Percentiles rank a stretch among this genome's conserved stretches.
These are phyloP conservation scores for Metschnikowia arizonensis DNA, from an alignment of 805 yeast genomes.

Conservation along the genomic window DNA sequence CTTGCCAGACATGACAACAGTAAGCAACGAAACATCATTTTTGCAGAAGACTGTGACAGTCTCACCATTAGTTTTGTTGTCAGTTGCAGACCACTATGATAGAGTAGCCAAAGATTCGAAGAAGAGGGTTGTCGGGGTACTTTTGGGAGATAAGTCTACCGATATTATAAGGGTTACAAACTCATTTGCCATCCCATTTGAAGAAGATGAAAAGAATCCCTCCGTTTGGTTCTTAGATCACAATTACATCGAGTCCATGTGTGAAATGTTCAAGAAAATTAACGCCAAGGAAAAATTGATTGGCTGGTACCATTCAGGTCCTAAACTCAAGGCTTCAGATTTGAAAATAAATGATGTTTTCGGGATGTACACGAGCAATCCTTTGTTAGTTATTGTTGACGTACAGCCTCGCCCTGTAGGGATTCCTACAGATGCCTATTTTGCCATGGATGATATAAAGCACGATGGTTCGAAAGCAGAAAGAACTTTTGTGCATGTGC, in stretches of 20 bases:
- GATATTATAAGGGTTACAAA: slow-evolving; percentile 72
- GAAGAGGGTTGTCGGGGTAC: slow-evolving; percentile 90
- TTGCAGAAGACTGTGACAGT: slow-evolving; percentile 68
- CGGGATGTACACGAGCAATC: slow-evolving; percentile 75
- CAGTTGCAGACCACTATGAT: slow-evolving; percentile 93
- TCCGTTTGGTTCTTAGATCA: slow-evolving; percentile 97
- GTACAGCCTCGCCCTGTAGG: slow-evolving; percentile 83
- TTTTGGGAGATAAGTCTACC: slow-evolving; percentile 72
- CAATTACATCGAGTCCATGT: slow-evolving; percentile 92
- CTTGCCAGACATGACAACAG: slow-evolving; percentile 20
- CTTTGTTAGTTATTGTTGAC: slow-evolving; percentile 85
- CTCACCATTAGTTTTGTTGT: slow-evolving; percentile 90
- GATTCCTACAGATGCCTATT: slow-evolving; percentile 92
- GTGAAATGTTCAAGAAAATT: slow-evolving; percentile 95
- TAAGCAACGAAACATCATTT: slow-evolving; percentile 36
- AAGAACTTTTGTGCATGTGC: slow-evolving; percentile 88
- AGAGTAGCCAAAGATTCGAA: slow-evolving; percentile 67
- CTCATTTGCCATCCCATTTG: slow-evolving; percentile 96
- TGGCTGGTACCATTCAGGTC: slow-evolving; percentile 99
- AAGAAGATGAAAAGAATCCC: slow-evolving; percentile 89
- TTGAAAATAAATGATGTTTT: slow-evolving; percentile 85
- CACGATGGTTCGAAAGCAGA: slow-evolving; percentile 94
- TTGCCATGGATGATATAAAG: slow-evolving; percentile 90
- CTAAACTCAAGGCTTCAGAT: slow-evolving; percentile 83
- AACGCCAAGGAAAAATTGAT: slow-evolving; percentile 93